Base-by-base conservation (phyloP, 306 rosid genomes). In the Vigna radiata region DNA sequence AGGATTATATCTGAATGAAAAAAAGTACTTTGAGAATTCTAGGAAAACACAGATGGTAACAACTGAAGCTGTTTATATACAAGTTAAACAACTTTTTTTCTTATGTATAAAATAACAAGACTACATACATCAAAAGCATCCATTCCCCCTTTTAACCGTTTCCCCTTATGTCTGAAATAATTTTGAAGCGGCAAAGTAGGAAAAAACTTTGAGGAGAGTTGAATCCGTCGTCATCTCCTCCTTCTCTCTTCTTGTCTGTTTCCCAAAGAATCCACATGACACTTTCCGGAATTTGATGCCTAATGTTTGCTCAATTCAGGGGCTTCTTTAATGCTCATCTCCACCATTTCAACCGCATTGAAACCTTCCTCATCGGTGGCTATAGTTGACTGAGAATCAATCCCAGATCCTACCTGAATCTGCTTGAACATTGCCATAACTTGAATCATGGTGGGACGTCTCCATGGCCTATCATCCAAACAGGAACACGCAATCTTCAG, bases 391-490 rank as follows among this genome's bases (percentile, higher is more conserved):
- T 88, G 92, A 2, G 97, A 92, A 68, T 95, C 99, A 14, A 95
- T 87, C 13, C 98, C 99, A 0, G 93, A 89, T 5, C 97, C 99
- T 0, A 98, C 93, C 70, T 96, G 98, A 70, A 96, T 92, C 81
- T 86, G 97, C 90, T 96, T 96, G 75, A 96, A 96, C 96, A 83
- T 86, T 39, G 93, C 87, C 98, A 91, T 86, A 37, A 96, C 99
- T 73, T 96, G 89, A 73, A 96, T 88, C 97, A 96, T 96, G 0
- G 97, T 92, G 0, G 99, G 99, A 0, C 99, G 92, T 79, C 84
- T 72, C 92, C 87, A 89, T 0, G 78, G 86, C 82, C 98, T 80
- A 52, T 96, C 98, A 5, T 96, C 99, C 85, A 96, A 87, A 79
- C 99, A 96, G 60, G 94, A 89, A 61, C 89, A 77, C 1, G 98